phyloP scores from a whole-genome alignment of 1,139 yeast genomes.

The Yamadazyma pseudoaaseri region DNA sequence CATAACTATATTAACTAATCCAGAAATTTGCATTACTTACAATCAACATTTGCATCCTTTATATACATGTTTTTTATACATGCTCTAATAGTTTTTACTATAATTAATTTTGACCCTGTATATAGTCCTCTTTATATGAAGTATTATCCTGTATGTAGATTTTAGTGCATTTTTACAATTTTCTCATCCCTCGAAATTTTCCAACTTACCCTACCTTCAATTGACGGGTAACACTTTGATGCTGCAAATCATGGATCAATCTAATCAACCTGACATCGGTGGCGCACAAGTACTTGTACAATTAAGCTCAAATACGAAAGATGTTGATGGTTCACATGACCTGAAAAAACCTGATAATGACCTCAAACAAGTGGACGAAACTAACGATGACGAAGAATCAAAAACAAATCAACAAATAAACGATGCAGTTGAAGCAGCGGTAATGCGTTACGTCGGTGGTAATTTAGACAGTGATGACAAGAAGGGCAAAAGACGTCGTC shows the following conservation, averaged over 20 bases:
- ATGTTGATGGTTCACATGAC: conserved; percentile 7
- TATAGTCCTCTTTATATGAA: too few species aligned
- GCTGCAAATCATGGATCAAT: conserved; percentile 21
- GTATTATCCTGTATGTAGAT: too few species aligned
- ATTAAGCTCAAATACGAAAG: conserved; percentile 34
- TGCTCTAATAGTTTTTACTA: too few species aligned
- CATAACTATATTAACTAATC: too few species aligned
- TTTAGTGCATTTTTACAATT: too few species aligned
- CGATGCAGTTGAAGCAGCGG: conserved; percentile 72
- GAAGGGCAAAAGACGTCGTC: conserved; percentile 13
- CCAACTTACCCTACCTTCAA: conserved; percentile 10
- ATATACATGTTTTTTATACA: too few species aligned
- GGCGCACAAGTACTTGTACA: conserved; percentile 48
- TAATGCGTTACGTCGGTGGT: conserved; percentile 67
- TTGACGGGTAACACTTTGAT: conserved; percentile 21
- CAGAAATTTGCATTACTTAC: too few species aligned
- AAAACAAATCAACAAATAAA: conserved; percentile 41
- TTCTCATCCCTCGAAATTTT: too few species aligned
- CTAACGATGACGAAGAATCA: conserved; percentile 23
- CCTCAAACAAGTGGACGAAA: conserved; percentile 8
- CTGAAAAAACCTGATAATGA: neutral
- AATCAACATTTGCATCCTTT: too few species aligned
- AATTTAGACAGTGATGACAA: conserved; percentile 35
- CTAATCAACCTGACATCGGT: conserved; percentile 41
- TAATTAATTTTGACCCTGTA: too few species aligned